A percentile compares a stretch with the other conserved stretches of the same genome.
Evolutionary conservation across 129 eudicot species (phyloP).

Genomic region (Lactuca sativa): DNA sequence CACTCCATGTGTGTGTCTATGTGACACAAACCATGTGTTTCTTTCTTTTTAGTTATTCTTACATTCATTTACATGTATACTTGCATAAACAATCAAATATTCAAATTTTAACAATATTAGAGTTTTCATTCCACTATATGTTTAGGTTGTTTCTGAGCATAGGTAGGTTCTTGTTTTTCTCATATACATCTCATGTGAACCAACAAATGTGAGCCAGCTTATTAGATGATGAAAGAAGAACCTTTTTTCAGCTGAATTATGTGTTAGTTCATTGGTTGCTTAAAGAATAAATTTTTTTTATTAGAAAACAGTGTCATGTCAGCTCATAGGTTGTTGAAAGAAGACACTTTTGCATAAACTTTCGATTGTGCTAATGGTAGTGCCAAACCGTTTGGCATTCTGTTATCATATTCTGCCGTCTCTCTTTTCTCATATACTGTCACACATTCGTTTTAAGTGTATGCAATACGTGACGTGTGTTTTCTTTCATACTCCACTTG

Average conservation of each 20-base stretch:
- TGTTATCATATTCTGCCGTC: conserved; percentile 31
- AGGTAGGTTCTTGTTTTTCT: too few relatives aligned
- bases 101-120: background rate
- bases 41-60: conserved; percentile 26
- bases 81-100: background rate
- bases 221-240: background rate
- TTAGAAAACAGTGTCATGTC: too few relatives aligned
- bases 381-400: conserved; percentile 41
- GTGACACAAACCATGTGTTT: conserved; percentile 42
- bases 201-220: background rate
- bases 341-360: conserved; percentile 13
- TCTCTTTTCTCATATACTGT: conserved; percentile 7
- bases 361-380: conserved; percentile 43
- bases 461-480: conserved; percentile 18
- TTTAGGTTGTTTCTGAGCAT: too few relatives aligned
- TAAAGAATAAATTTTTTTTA: too few relatives aligned
- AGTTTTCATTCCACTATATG: too few relatives aligned
- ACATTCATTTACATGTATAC: conserved; percentile 18
- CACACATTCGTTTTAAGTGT: conserved; percentile 21
- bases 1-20: conserved; percentile 40
- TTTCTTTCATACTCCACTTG: conserved; percentile 17
- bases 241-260: background rate
- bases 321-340: too few relatives aligned
- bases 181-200: background rate
- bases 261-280: too few relatives aligned